phyloP scores from a whole-genome alignment of 768 basidiomycete genomes.

The Tylopilus plumbeoviolaceoides region DNA sequence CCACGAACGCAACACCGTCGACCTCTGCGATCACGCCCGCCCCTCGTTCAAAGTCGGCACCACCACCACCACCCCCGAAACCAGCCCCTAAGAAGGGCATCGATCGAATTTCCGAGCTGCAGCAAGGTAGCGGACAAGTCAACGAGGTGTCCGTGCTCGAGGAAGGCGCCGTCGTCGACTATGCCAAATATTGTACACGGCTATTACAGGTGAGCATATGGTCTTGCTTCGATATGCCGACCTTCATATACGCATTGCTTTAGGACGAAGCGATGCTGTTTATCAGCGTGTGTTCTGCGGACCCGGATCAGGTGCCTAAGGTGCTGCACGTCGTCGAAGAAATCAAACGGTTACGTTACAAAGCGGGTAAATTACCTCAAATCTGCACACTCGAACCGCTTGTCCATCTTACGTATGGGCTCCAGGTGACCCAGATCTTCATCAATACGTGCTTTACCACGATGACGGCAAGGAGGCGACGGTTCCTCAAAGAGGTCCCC shows the following conservation, averaged over 20 bases:
- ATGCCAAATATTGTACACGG: slow-evolving; percentile 61
- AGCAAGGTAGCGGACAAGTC: slow-evolving; percentile 60
- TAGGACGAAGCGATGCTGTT: slow-evolving; percentile 83
- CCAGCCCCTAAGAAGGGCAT: slow-evolving; percentile 63
- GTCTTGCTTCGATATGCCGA: too few relatives aligned
- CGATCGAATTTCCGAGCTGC: slow-evolving; percentile 69
- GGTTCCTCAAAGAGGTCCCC: slow-evolving; percentile 48
- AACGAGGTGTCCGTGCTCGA: slow-evolving; percentile 72
- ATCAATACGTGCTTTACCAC: slow-evolving; percentile 80
- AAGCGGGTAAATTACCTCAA: slow-evolving; percentile 48
- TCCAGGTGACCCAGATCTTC: slow-evolving; percentile 55
- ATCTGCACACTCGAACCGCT: neutral
- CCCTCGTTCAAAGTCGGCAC: neutral
- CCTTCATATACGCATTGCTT: neutral
- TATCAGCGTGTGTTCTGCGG: slow-evolving; percentile 64
- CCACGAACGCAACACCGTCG: slow-evolving; percentile 4
- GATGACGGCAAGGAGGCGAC: slow-evolving; percentile 41
- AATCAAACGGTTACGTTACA: slow-evolving; percentile 71
- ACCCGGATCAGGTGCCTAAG: slow-evolving; percentile 64
- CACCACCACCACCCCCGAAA: slow-evolving; percentile 51
- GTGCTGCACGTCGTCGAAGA: slow-evolving; percentile 79
- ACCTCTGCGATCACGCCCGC: neutral
- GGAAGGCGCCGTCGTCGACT: slow-evolving; percentile 62
- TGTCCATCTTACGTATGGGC: slow-evolving; percentile 30
- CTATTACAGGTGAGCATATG: slow-evolving; percentile 51